phyloP scores from a whole-genome alignment of 768 basidiomycete species.

The Phallus indusiatus region DNA sequence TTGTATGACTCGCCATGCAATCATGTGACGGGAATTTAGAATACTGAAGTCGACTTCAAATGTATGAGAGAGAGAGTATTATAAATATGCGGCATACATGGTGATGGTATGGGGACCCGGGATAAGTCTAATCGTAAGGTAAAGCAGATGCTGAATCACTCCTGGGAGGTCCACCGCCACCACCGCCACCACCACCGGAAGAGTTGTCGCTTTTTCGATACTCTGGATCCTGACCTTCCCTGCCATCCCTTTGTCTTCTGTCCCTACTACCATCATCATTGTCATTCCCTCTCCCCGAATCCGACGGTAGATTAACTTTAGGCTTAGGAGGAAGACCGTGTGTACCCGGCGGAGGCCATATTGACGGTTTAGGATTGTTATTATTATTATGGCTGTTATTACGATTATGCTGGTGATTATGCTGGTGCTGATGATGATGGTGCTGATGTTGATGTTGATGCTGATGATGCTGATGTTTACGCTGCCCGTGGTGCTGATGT shows the following conservation, averaged over 20 bases:
- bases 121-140: background rate
- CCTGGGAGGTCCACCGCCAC: background rate
- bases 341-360: conserved; percentile 1
- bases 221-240: background rate
- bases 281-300: background rate
- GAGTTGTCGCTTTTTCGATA: too few species aligned
- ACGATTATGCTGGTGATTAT: background rate
- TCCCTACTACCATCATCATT: background rate
- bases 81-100: background rate
- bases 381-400: background rate
- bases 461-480: background rate
- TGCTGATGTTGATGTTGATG: background rate
- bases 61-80: background rate
- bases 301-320: background rate
- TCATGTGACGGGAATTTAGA: too few species aligned
- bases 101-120: background rate
- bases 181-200: background rate
- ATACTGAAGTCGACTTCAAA: background rate
- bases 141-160: background rate
- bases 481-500: background rate
- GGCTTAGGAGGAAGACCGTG: conserved; percentile 5
- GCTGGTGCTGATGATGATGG: background rate
- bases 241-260: background rate
- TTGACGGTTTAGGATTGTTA: background rate
- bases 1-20: too few species aligned